phyloP scores from a whole-genome alignment of 176 grass and related monocot genomes.

The Puccinellia tenuiflora region DNA sequence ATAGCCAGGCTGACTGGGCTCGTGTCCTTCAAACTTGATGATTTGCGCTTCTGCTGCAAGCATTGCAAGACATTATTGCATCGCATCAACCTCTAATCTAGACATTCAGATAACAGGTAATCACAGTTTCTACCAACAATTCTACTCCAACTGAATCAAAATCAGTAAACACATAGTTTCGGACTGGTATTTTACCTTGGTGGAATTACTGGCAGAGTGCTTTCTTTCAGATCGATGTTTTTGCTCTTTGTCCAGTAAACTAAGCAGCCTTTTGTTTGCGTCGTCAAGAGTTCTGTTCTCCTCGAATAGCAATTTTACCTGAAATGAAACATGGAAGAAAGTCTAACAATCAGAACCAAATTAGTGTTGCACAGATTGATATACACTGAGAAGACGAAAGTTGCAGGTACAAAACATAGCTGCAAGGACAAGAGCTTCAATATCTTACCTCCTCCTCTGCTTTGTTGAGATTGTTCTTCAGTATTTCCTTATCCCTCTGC shows the following conservation, averaged over 20 bases:
- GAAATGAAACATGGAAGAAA: neutral
- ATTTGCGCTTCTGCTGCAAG: slow-evolving; percentile 78
- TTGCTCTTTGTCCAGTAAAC: slow-evolving; percentile 52
- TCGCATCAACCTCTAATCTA: neutral
- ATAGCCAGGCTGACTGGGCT: slow-evolving; percentile 30
- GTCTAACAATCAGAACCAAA: neutral
- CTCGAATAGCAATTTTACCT: slow-evolving; percentile 67
- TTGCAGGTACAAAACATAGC: neutral
- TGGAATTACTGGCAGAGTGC: slow-evolving; percentile 51
- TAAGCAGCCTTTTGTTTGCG: slow-evolving; percentile 61
- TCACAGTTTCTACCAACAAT: neutral
- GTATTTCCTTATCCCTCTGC: slow-evolving; percentile 65
- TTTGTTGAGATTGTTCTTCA: slow-evolving; percentile 65
- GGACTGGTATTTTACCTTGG: slow-evolving; percentile 51
- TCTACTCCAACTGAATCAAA: neutral
- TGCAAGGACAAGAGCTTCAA: neutral
- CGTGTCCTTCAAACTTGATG: slow-evolving; percentile 45
- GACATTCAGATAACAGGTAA: neutral
- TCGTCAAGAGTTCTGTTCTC: slow-evolving; percentile 75
- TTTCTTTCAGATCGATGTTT: slow-evolving; percentile 52
- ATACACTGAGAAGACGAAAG: neutral
- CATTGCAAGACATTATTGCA: neutral
- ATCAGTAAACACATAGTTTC: neutral
- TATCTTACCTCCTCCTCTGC: slow-evolving; percentile 80
- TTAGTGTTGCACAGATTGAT: neutral